Base-by-base conservation (phyloP, 2,329 filamentous ascomycete genomes). In the Endoconidiophora laricicola region DNA sequence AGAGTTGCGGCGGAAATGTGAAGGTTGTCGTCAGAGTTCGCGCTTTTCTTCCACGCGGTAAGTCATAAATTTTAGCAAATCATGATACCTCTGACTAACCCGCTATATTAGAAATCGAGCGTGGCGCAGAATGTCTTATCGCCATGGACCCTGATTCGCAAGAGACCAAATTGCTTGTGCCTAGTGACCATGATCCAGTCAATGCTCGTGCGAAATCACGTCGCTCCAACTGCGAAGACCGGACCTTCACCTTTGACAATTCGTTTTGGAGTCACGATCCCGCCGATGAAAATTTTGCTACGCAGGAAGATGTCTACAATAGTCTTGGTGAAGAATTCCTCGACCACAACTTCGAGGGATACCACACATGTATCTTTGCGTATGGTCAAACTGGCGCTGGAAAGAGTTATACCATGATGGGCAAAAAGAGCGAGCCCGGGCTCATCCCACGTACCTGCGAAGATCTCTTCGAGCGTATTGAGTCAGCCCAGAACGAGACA, bases 391-490 rank as follows among this genome's bases (percentile, higher is more conserved):
- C 91, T 0, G 91, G 91, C 22, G 94, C 88, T 0, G 91, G 91
- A 47, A 98, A 98, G 70, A 94, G 86, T 62, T 98, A 96, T 67
- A 95, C 91, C 40, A 98, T 83, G 79, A 98, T 98, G 91, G 91
- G 91, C 41, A 80, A 74, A 1, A 72, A 81, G 4, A 83, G 91
- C 26, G 78, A 93, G 57, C 86, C 87, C 0, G 91, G 91, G 3
- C 72, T 98, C 50, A 98, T 98, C 56, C 91, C 91, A 6, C 78
- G 88, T 46, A 98, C 91, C 7, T 98, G 91, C 65, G 83, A 94
- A 64, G 91, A 95, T 65, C 73, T 98, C 46, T 98, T 98, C 62
- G 80, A 94, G 68, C 79, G 91, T 50, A 95, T 98, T 62, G 82
- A 90, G 56, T 76, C 79, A 41, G 73, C 77, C 24, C 72, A 77